phyloP scores from a whole-genome alignment of 2,329 filamentous ascomycete species.

The Pleochaeta shiraiana region DNA sequence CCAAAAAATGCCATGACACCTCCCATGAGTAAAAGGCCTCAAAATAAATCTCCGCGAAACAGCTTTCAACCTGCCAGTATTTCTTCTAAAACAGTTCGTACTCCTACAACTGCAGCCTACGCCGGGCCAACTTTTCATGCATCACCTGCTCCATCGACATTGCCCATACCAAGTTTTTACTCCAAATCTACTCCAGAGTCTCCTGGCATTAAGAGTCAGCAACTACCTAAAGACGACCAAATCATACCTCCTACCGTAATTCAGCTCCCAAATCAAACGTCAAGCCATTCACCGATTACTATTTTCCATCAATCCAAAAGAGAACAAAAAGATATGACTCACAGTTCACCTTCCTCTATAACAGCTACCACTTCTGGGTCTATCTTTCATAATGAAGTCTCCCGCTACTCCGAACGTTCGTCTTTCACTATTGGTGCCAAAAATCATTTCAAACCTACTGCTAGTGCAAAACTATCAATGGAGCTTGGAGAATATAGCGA shows the following conservation, averaged over 20 bases:
- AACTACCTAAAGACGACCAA: neutral
- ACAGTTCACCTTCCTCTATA: no score
- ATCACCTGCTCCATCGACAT: slow-evolving; percentile 71
- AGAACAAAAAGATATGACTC: slow-evolving; percentile 39
- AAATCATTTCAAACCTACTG: slow-evolving; percentile 24
- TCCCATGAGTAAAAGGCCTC: slow-evolving; percentile 10
- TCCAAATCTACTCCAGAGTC: slow-evolving; percentile 54
- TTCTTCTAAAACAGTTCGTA: slow-evolving; percentile 22
- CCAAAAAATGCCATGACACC: slow-evolving; percentile 18
- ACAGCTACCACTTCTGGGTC: slow-evolving; percentile 17
- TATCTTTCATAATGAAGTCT: slow-evolving; percentile 29
- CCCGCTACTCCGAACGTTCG: slow-evolving; percentile 19
- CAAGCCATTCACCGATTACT: no score
- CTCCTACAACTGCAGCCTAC: slow-evolving; percentile 31
- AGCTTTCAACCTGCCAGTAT: slow-evolving; percentile 11
- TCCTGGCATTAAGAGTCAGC: slow-evolving; percentile 19
- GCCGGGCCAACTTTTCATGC: slow-evolving; percentile 90
- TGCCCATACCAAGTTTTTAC: slow-evolving; percentile 80
- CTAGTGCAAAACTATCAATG: slow-evolving; percentile 38
- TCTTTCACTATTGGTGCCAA: slow-evolving; percentile 19
- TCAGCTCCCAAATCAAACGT: no score
- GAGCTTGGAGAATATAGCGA: slow-evolving; percentile 42
- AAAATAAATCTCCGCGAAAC: slow-evolving; percentile 14
- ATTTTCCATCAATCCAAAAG: no score
- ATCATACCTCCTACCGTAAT: no score